Evolutionary conservation across 495 filamentous ascomycete species (phyloP).

Genomic region (Hyaloscypha variabilis): DNA sequence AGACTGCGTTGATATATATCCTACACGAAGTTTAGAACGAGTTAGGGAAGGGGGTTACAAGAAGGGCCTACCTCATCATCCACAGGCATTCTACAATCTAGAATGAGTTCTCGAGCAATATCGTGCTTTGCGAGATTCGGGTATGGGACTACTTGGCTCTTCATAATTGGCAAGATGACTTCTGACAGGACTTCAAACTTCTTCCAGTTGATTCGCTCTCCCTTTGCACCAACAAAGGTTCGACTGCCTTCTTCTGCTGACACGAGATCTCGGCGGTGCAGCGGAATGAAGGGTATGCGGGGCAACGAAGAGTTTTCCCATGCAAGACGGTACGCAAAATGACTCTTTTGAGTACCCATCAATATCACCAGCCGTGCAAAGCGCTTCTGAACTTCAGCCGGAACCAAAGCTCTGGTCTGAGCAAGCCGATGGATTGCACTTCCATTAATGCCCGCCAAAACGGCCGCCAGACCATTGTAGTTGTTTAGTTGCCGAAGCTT

Average conservation of each 20-base stretch:
- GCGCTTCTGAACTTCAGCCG: constrained; percentile 67
- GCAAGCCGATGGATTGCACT: constrained; percentile 83
- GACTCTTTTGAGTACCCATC: constrained; percentile 88
- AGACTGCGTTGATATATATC: constrained; percentile 64
- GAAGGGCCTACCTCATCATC: constrained; percentile 34
- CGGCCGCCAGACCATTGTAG: constrained; percentile 92
- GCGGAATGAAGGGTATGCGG: constrained; percentile 91
- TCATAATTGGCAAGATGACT: constrained; percentile 85
- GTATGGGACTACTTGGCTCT: constrained; percentile 86
- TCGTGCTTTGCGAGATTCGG: constrained; percentile 67
- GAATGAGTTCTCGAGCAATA: constrained; percentile 66
- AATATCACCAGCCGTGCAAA: constrained; percentile 89
- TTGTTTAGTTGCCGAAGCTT: constrained; percentile 92
- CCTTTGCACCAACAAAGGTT: constrained; percentile 78
- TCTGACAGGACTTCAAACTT: constrained; percentile 98
- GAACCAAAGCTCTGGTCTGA: constrained; percentile 80
- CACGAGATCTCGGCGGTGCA: constrained; percentile 86
- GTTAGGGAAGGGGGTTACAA: neutral
- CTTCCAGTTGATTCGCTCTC: constrained; percentile 89
- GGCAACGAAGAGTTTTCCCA: constrained; percentile 93
- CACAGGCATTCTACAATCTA: constrained; percentile 53
- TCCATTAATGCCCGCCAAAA: constrained; percentile 90
- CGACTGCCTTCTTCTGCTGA: constrained; percentile 89
- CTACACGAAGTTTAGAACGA: constrained; percentile 40
- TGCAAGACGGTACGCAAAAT: constrained; percentile 91